phyloP scores from a whole-genome alignment of 345 rosid genomes.

The Melastoma malabathricum region DNA sequence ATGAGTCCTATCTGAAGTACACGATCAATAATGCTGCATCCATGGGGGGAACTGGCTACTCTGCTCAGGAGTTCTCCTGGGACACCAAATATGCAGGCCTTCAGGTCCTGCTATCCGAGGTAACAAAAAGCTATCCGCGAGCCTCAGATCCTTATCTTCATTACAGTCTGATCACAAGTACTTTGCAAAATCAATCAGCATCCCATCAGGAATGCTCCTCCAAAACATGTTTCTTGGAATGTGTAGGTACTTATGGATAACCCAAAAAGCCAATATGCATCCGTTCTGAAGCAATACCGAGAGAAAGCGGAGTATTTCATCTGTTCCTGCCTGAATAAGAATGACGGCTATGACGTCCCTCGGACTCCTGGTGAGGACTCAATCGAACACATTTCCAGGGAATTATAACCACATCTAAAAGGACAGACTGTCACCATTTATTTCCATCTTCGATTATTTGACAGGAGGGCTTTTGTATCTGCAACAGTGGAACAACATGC shows the following conservation, averaged over 20 bases:
- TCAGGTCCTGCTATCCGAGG: constrained; percentile 72
- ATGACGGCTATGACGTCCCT: constrained; percentile 54
- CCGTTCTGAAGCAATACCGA: constrained; percentile 41
- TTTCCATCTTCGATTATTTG: too few species aligned
- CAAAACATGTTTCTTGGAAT: too few species aligned
- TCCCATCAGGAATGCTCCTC: too few species aligned
- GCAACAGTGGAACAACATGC: constrained; percentile 81
- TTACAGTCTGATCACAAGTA: too few species aligned
- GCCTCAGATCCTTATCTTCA: too few species aligned
- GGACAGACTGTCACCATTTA: too few species aligned
- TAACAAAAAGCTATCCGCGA: constrained; percentile 3
- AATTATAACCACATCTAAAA: too few species aligned
- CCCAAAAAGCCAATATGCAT: constrained; percentile 23
- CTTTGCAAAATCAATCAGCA: too few species aligned
- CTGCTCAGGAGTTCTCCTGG: constrained; percentile 85
- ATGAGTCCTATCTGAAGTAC: constrained; percentile 56
- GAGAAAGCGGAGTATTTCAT: constrained; percentile 71
- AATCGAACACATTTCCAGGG: too few species aligned
- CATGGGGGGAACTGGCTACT: constrained; percentile 94
- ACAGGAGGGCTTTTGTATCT: constrained; percentile 65
- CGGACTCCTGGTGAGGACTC: constrained; percentile 39
- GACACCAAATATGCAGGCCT: constrained; percentile 84
- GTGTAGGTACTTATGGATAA: constrained; percentile 52
- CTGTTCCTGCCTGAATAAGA: constrained; percentile 77
- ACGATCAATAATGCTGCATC: constrained; percentile 48